Evolutionary conservation across 306 rosid species (phyloP).

Genomic region (Medicago ruthenica): DNA sequence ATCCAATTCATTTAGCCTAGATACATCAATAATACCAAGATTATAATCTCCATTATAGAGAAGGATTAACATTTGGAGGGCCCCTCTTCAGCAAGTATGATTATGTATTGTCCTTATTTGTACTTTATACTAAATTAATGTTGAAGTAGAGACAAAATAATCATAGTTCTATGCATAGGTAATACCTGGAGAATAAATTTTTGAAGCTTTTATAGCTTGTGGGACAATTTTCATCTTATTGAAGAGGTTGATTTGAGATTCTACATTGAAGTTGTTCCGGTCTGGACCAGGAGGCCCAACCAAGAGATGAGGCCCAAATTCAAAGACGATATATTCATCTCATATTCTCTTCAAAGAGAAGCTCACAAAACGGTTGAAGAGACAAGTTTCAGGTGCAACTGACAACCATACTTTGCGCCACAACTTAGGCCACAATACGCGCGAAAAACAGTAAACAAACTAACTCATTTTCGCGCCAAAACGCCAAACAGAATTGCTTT

Average conservation of each 20-base stretch:
- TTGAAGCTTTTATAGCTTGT: slow-evolving; percentile 8
- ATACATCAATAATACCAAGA: slow-evolving; percentile 1
- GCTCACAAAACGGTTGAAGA: neutral
- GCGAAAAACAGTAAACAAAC: neutral
- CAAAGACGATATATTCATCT: neutral
- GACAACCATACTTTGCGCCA: neutral
- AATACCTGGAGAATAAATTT: slow-evolving; percentile 1
- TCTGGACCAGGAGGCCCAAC: neutral
- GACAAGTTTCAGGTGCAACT: neutral
- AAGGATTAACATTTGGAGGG: neutral
- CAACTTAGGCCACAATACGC: neutral
- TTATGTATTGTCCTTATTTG: neutral
- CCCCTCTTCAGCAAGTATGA: neutral
- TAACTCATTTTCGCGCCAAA: neutral
- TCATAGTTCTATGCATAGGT: neutral
- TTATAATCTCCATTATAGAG: neutral
- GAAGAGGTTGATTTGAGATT: neutral
- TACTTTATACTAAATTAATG: neutral
- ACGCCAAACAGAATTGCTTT: neutral
- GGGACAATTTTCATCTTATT: neutral
- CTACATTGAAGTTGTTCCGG: neutral
- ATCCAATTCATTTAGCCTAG: slow-evolving; percentile 8
- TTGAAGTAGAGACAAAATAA: neutral
- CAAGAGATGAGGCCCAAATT: neutral
- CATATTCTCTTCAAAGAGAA: neutral